Percentiles rank a stretch among this genome's conserved stretches.
phyloP scores from a whole-genome alignment of 768 basidiomycete genomes.

The Punctularia strigosozonata region DNA sequence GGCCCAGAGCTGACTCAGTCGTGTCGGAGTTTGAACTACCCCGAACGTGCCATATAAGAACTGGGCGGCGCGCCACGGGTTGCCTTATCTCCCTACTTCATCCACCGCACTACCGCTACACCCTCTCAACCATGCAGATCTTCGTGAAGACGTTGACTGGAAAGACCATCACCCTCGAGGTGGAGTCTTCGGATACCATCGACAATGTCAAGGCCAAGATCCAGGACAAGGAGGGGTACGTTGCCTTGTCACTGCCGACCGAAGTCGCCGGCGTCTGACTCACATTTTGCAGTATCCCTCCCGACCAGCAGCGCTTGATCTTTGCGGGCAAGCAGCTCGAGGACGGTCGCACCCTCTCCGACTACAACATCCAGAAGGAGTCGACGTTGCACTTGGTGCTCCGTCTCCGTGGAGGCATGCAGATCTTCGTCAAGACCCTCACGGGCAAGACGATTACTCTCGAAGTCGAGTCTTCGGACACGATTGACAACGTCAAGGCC shows the following conservation, averaged over 20 bases:
- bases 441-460: conserved; percentile 90
- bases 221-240: conserved; percentile 92
- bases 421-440: conserved; percentile 81
- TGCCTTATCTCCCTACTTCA: too few species aligned
- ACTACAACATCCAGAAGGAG: conserved; percentile 89
- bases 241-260: too few species aligned
- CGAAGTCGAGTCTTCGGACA: conserved; percentile 88
- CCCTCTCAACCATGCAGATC: too few species aligned
- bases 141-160: conserved; percentile 78
- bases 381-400: conserved; percentile 76
- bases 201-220: conserved; percentile 89
- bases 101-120: too few species aligned
- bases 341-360: conserved; percentile 81
- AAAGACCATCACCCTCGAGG: conserved; percentile 88
- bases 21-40: too few species aligned
- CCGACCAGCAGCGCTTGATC: conserved; percentile 84
- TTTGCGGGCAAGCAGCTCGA: conserved; percentile 91
- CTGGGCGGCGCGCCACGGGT: too few species aligned
- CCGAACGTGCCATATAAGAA: too few species aligned
- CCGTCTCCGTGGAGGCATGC: conserved; percentile 84
- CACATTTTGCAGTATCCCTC: too few species aligned
- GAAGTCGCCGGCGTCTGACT: too few species aligned
- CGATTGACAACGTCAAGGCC: conserved; percentile 83
- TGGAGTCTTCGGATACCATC: conserved; percentile 79
- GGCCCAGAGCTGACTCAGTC: too few species aligned